Base-by-base conservation (phyloP, 768 basidiomycete species). In the Calocybe indica region DNA sequence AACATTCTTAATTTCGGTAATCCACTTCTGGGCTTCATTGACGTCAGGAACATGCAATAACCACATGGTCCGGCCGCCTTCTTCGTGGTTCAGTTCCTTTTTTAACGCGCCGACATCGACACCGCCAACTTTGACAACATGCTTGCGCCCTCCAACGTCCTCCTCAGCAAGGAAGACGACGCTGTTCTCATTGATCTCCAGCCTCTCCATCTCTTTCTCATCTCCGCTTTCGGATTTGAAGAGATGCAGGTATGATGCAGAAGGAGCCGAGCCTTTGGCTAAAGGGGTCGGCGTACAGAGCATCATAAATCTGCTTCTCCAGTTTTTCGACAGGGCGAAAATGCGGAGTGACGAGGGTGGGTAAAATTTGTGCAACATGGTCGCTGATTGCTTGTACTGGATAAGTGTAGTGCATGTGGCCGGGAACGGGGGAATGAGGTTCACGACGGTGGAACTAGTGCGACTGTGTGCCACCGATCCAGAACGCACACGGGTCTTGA, bases 101-200 rank as follows among this genome's bases (percentile, higher is more conserved):
- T 68, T 71, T 58, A 67, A 62, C 2, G 71, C 66, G 5, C 79
- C 80, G 40, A 78, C 75, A 55, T 84, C 81, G 28, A 73, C 62
- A 5, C 85, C 86, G 12, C 77, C 83, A 11, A 91, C 74, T 56
- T 83, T 85, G 53, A 91, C 71, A 8, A 88, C 81, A 52, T 74
- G 69, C 44, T 66, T 64, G 29, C 68, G 68, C 11, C 73, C 70
- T 13, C 69, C 71, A 5, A 73, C 69, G 46, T 73, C 74, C 43
- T 73, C 73, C 40, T 86, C 87, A 0, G 85, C 76, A 14, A 91
- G 77, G 52, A 82, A 89, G 10, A 88, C 83, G 43, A 85, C 80
- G 43, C 82, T 87, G 32, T 85, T 79, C 55, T 86, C 85, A 49
- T 82, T 83, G 54, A 91, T 88, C 58, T 82, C 80, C 32, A 90